Base-by-base conservation (phyloP, 78 protist genomes). In the Cavenderia fasciculata region DNA sequence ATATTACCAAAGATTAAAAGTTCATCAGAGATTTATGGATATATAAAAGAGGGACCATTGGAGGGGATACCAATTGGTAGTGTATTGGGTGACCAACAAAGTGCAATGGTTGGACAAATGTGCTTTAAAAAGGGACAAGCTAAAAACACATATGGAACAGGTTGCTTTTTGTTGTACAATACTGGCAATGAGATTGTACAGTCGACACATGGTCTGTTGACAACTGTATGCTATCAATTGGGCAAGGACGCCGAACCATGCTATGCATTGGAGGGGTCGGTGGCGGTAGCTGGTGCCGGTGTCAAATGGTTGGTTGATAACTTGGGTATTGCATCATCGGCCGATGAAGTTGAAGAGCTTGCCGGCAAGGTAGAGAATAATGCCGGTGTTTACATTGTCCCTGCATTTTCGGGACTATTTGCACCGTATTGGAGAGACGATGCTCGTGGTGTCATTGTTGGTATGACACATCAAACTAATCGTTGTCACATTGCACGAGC, bases 61-160 rank as follows among this genome's bases (percentile, higher is more conserved):
- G 23, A 31, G 7, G 92, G 93, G 7, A 40, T 90, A 36, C 95
- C 95, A 0, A 51, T 74, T 25, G 87, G 88, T 46, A 59, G 95
- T 54, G 72, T 56, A 11, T n/a, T 97, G 33, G 99, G 99, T 0
- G 99, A 99, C 41, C 99, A 99, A 70, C 99, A 99, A 69, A 92
- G 98, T 0, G 99, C 99, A 2, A 63, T 94, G 84, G 94, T 99
- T 7, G 99, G 99, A 1, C 99, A 99, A 63, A 38, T 21, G 44
- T 97, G 98, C 74, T 82, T 97, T 66, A 56, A 14, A 4, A 59
- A 51, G 1, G 99, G 99, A 14, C 95, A 93, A 25, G 92, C 96
- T 4, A 98, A 98, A 74, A 95, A 84, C 72, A 98, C 99, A 11
- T 98, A 97, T 78, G 99, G 99, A 14, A 97, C 99, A 25, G 99